phyloP scores from a whole-genome alignment of 1,139 yeast genomes.

The Pichia sp. region DNA sequence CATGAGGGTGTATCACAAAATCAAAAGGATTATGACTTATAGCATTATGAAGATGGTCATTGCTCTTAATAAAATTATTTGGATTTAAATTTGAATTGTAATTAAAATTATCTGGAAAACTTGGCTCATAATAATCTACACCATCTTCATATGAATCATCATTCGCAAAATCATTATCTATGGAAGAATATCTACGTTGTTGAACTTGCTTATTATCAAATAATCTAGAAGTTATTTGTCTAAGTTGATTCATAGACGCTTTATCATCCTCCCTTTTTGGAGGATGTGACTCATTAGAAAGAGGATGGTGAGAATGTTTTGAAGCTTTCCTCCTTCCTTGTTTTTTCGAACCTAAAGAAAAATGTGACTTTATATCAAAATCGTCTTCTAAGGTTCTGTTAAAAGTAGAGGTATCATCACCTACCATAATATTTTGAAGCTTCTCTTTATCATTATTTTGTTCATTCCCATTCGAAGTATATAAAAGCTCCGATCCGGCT shows the following conservation, averaged over 20 bases:
- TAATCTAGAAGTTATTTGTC: conserved; percentile 66
- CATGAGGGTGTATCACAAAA: conserved; percentile 4
- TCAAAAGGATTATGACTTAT: neutral
- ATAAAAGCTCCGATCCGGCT: neutral
- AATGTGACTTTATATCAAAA: conserved; percentile 15
- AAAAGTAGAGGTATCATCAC: conserved; percentile 7
- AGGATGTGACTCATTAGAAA: conserved; percentile 1
- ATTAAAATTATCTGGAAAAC: conserved; percentile 7
- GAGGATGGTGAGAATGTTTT: conserved; percentile 2
- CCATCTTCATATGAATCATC: conserved; percentile 24
- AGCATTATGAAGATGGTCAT: neutral
- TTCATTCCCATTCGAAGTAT: neutral
- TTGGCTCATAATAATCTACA: conserved; percentile 21
- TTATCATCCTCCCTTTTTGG: conserved; percentile 10
- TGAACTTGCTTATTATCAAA: conserved; percentile 69
- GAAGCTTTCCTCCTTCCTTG: conserved; percentile 6
- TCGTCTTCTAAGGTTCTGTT: conserved; percentile 14
- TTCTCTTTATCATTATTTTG: conserved; percentile 6
- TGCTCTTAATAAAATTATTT: neutral
- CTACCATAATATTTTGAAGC: conserved; percentile 6
- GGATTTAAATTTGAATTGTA: no score
- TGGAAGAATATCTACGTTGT: conserved; percentile 65
- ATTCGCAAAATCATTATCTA: conserved; percentile 36
- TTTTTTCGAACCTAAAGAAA: conserved; percentile 14
- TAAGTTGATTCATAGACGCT: conserved; percentile 32